Evolutionary conservation across 768 basidiomycete species (phyloP), one percentile per base, ranked within the genome.

Genomic region (Auriscalpium microsporum): DNA sequence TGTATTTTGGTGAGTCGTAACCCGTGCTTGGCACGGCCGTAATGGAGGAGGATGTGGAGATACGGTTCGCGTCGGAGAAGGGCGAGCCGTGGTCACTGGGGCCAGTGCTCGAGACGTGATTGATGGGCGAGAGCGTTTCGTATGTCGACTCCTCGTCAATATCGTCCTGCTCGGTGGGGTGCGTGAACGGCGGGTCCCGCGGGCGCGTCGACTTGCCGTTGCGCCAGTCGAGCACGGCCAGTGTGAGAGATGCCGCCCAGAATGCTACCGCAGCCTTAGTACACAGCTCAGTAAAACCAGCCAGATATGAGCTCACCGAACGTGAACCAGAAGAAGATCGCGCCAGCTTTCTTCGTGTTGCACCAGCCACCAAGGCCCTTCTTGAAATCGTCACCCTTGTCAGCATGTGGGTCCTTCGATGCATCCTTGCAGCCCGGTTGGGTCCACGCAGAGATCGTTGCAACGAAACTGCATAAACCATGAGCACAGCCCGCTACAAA

Each of bases 401-500:
- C 75, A 0, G 83, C 85, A 66, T 92, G 78, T 4, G 94, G 94
- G 63, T 96, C 94, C 4, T 88, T 82, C 51, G 75, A 73, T 1
- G 91, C 68, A 59, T 95, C 75, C 69, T 95, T 95, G 75, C 94
- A 97, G 0, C 94, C 94, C 1, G 88, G 71, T 66, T 93, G 74
- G 14, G 94, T 92, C 84, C 87, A 96, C 1, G 89, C 90, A 53
- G 86, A 89, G 48, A 88, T 87, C 0, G 87, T 87, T 0, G 82
- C 79, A 54, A 86, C 77, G 64, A 90, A 88, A 10, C 87, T 88
- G 44, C 28, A 44, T 48, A 49, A 50, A 58, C 57, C 16, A 62
- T 69, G 53, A 48, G 46, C 55, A 48, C 40, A 49, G 47, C 21
- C 56, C 38, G 37, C n/a, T 50, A 45, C 19, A 59, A 21, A 48